A percentile compares a stretch with the other conserved stretches of the same genome.
Evolutionary conservation across 2,329 filamentous ascomycete species (phyloP).

Genomic region (Aspergillus floridensis): DNA sequence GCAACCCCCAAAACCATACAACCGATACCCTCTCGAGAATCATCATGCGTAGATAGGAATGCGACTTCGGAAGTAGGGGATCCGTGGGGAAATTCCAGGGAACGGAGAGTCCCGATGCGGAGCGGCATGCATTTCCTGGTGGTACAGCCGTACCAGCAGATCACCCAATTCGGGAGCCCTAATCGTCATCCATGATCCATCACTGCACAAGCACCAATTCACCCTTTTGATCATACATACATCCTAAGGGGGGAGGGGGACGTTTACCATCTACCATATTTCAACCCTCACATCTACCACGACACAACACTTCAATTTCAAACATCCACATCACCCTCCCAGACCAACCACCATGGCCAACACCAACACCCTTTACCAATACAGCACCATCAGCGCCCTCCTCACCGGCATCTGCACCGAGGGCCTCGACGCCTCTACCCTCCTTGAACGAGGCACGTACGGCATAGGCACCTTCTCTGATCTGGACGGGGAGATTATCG

Average conservation of each 20-base stretch:
- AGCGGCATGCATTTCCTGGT: too few relatives aligned
- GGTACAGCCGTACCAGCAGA: not conserved
- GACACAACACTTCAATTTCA: not conserved
- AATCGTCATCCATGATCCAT: too few relatives aligned
- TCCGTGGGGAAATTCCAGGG: too few relatives aligned
- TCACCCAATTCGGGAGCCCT: not conserved
- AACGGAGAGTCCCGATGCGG: too few relatives aligned
- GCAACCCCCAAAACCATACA: too few relatives aligned
- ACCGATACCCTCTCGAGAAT: too few relatives aligned
- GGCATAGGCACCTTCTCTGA: constrained; percentile 45
- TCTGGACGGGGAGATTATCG: constrained; percentile 47
- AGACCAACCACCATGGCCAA: not conserved
- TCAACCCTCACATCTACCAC: too few relatives aligned
- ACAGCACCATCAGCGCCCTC: constrained; percentile 43
- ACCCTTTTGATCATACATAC: too few relatives aligned
- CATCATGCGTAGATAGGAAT: too few relatives aligned
- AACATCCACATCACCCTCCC: not conserved
- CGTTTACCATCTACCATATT: too few relatives aligned
- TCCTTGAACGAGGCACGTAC: constrained; percentile 39
- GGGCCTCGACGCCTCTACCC: constrained; percentile 36
- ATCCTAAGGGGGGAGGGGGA: too few relatives aligned
- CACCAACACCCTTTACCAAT: constrained; percentile 40
- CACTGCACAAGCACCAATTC: not conserved
- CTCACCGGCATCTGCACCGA: constrained; percentile 44
- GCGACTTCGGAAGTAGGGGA: not conserved